Evolutionary conservation across 2,329 filamentous ascomycete genomes (phyloP).

Genomic region (Stagonosporopsis vannaccii): DNA sequence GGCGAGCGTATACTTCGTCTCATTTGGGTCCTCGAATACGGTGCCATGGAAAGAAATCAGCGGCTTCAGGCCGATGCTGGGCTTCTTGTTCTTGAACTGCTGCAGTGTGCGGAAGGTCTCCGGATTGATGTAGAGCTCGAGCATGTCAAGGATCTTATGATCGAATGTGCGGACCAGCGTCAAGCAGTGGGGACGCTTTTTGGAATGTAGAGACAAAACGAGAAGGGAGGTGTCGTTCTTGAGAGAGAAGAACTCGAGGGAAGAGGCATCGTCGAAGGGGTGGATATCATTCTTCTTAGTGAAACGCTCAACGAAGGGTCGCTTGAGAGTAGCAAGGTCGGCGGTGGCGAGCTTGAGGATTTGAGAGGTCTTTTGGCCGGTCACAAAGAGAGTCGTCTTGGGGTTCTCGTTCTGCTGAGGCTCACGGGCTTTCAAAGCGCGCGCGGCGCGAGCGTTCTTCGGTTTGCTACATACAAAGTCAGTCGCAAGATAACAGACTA

Average conservation of each 20-base stretch:
- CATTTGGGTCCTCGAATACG: slow-evolving; percentile 81
- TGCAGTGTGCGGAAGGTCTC: slow-evolving; percentile 72
- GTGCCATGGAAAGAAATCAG: slow-evolving; percentile 91
- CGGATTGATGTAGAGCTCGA: slow-evolving; percentile 84
- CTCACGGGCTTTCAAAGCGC: slow-evolving; percentile 90
- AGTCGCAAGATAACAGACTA: background rate
- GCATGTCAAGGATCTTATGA: slow-evolving; percentile 91
- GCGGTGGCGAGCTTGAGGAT: slow-evolving; percentile 82
- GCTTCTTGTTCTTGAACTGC: slow-evolving; percentile 73
- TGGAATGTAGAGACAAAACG: slow-evolving; percentile 83
- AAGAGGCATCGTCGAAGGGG: slow-evolving; percentile 88
- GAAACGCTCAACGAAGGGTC: slow-evolving; percentile 86
- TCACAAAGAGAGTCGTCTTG: slow-evolving; percentile 88
- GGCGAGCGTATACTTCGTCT: slow-evolving; percentile 81
- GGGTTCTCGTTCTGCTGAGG: slow-evolving; percentile 89
- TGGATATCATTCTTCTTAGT: slow-evolving; percentile 96
- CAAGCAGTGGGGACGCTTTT: slow-evolving; percentile 93
- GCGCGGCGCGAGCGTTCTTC: slow-evolving; percentile 88
- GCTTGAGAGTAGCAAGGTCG: slow-evolving; percentile 84
- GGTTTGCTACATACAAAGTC: slow-evolving; percentile 61
- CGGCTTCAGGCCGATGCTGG: slow-evolving; percentile 81
- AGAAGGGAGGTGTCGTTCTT: slow-evolving; percentile 94
- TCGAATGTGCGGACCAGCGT: slow-evolving; percentile 84
- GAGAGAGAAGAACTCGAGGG: slow-evolving; percentile 91
- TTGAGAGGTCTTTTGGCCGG: slow-evolving; percentile 84